These are phyloP conservation scores for Coemansia sp. DNA, from an alignment of 192 early-diverging fungal genomes.

Conservation along the genomic window DNA sequence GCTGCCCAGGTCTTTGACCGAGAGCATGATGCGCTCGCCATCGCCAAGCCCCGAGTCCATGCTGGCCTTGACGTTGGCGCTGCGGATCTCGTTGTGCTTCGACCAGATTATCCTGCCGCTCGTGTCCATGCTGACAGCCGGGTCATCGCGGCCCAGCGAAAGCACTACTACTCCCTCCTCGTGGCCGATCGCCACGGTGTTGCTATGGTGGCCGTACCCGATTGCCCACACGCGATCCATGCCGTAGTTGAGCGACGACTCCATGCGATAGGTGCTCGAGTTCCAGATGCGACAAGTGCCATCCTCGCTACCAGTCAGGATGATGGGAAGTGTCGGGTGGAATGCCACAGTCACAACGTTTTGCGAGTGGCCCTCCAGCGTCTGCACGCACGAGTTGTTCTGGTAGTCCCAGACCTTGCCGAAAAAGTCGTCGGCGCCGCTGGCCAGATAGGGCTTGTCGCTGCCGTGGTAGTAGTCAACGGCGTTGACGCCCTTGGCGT, in stretches of 20 bases:
- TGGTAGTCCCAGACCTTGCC: slow-evolving; percentile 99
- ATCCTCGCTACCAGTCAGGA: slow-evolving; percentile 93
- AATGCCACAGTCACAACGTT: slow-evolving; percentile 88
- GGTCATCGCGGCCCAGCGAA: slow-evolving; percentile 94
- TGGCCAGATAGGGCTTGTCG: slow-evolving; percentile 96
- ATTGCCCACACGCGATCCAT: slow-evolving; percentile 97
- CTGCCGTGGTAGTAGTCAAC: slow-evolving; percentile 98
- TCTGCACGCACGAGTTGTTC: slow-evolving; percentile 99
- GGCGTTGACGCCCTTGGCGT: slow-evolving; percentile 96
- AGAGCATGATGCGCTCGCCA: slow-evolving; percentile 82
- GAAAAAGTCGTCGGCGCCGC: slow-evolving; percentile 92
- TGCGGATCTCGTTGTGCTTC: slow-evolving; percentile 93
- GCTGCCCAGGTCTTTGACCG: slow-evolving; percentile 93
- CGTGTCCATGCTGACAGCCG: slow-evolving; percentile 94
- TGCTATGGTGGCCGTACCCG: slow-evolving; percentile 78
- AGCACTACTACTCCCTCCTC: slow-evolving; percentile 96
- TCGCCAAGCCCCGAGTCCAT: slow-evolving; percentile 85
- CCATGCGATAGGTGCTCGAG: slow-evolving; percentile 92
- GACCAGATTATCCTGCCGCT: slow-evolving; percentile 99
- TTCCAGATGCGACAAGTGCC: slow-evolving; percentile 96
- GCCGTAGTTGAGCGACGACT: slow-evolving; percentile 97
- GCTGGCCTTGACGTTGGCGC: slow-evolving; percentile 86
- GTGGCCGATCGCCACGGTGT: slow-evolving; percentile 93
- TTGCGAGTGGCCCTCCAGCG: slow-evolving; percentile 94
- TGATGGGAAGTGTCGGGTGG: slow-evolving; percentile 97